phyloP scores from a whole-genome alignment of 2,329 filamentous ascomycete genomes.

The Claviceps fusiformis region DNA sequence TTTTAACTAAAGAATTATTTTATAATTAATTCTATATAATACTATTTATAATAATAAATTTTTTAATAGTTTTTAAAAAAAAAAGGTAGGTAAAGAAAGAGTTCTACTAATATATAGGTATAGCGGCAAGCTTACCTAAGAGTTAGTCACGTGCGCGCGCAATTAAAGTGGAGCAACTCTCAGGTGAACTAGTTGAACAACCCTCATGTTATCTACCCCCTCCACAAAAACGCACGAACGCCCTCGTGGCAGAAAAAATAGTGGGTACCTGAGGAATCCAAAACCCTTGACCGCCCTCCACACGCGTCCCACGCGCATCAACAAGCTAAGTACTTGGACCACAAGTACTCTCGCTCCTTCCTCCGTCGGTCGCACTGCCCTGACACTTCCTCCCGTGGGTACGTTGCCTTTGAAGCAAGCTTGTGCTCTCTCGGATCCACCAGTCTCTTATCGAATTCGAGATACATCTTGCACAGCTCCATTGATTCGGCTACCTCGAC shows the following conservation, averaged over 20 bases:
- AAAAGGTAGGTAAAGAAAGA: too few relatives aligned
- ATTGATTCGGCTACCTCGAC: constrained; percentile 2
- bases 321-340: constrained; percentile 23
- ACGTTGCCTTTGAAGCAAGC: constrained; percentile 6
- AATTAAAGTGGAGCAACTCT: too few relatives aligned
- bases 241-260: constrained; percentile 13
- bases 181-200: too few relatives aligned
- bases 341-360: constrained; percentile 19
- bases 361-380: constrained; percentile 8
- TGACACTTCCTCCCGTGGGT: constrained; percentile 10
- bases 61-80: too few relatives aligned
- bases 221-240: background rate
- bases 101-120: too few relatives aligned
- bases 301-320: background rate
- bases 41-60: too few relatives aligned
- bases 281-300: constrained; percentile 23
- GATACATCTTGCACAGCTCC: constrained; percentile 1
- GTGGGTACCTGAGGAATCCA: constrained; percentile 16
- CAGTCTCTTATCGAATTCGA: background rate
- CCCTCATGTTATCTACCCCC: too few relatives aligned
- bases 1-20: too few relatives aligned
- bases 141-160: too few relatives aligned
- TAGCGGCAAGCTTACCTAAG: too few relatives aligned
- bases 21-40: too few relatives aligned
- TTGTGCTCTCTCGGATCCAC: constrained; percentile 6